Conservation (phyloP, 1,284 basidiomycete genomes). For the Melampsora larici-populina region DNA sequence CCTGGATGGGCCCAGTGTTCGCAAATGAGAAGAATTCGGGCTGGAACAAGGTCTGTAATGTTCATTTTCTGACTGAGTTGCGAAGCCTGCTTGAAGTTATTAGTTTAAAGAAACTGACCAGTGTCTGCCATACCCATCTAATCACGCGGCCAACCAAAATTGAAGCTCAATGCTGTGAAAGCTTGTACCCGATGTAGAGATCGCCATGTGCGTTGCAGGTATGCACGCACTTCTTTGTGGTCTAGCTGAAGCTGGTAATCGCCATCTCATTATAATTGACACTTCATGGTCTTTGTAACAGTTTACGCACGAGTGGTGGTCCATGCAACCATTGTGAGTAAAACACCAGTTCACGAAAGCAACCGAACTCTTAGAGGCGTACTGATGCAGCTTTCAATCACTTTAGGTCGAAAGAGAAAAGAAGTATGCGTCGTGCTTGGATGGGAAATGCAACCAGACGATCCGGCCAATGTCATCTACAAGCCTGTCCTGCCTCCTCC, state of each 20-base stretch:
- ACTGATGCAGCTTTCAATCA: too few species aligned
- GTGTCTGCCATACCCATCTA: too few species aligned
- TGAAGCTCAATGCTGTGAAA: slow-evolving; percentile 27
- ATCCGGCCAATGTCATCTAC: slow-evolving; percentile 20
- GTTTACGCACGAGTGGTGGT: slow-evolving; percentile 18
- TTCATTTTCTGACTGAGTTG: too few species aligned
- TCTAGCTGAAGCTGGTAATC: not conserved
- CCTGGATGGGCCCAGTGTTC: slow-evolving; percentile 32
- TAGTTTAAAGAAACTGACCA: too few species aligned
- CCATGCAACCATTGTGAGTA: slow-evolving; percentile 38
- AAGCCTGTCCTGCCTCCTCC: slow-evolving; percentile 35
- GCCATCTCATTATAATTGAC: not conserved
- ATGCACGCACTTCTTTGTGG: slow-evolving; percentile 1
- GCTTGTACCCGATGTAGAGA: slow-evolving; percentile 33
- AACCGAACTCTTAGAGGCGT: too few species aligned
- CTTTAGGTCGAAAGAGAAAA: slow-evolving; percentile 20
- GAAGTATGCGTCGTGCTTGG: slow-evolving; percentile 21
- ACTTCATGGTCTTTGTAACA: not conserved
- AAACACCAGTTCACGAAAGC: too few species aligned
- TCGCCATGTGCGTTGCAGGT: slow-evolving; percentile 35
- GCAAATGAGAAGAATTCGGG: slow-evolving; percentile 25
- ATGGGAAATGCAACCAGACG: slow-evolving; percentile 33
- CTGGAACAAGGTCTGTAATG: slow-evolving; percentile 20
- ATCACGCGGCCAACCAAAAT: not conserved
- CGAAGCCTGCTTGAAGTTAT: too few species aligned